These are phyloP conservation scores for Aspergillus floridensis DNA, from an alignment of 2,329 filamentous ascomycete species.

Conservation along the genomic window DNA sequence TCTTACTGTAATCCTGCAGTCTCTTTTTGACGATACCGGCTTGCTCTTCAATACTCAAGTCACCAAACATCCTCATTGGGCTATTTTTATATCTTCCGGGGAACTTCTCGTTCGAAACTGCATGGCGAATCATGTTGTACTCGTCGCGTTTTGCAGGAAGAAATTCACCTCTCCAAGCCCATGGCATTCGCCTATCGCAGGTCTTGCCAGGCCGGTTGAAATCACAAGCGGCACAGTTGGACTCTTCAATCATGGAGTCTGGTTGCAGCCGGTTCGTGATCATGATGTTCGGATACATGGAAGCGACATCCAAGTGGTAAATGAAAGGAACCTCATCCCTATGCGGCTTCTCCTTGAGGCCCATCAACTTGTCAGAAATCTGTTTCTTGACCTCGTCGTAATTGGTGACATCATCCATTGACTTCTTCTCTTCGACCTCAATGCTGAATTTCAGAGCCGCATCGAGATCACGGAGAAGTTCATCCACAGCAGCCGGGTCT, in stretches of 20 bases:
- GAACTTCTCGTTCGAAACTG: slow-evolving; percentile 88
- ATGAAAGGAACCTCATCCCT: slow-evolving; percentile 83
- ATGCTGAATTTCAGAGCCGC: slow-evolving; percentile 85
- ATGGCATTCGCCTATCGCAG: slow-evolving; percentile 89
- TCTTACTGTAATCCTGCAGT: slow-evolving; percentile 89
- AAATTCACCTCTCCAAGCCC: slow-evolving; percentile 98
- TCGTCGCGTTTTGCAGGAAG: slow-evolving; percentile 93
- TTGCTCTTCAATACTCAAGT: slow-evolving; percentile 79
- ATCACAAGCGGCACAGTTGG: slow-evolving; percentile 94
- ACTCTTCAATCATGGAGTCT: slow-evolving; percentile 97
- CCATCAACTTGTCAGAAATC: slow-evolving; percentile 68
- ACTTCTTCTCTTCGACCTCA: slow-evolving; percentile 78
- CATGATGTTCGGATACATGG: slow-evolving; percentile 99
- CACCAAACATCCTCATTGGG: slow-evolving; percentile 72
- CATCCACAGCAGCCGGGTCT: slow-evolving; percentile 85
- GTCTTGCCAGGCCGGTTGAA: slow-evolving; percentile 98
- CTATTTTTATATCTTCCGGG: slow-evolving; percentile 73
- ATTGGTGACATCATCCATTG: slow-evolving; percentile 73
- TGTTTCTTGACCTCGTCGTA: slow-evolving; percentile 82
- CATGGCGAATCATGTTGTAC: slow-evolving; percentile 97
- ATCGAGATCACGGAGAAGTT: slow-evolving; percentile 81
- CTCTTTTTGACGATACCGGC: slow-evolving; percentile 77
- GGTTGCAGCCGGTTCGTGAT: slow-evolving; percentile 96
- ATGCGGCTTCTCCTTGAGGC: slow-evolving; percentile 78
- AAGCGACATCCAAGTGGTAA: slow-evolving; percentile 96